phyloP scores from a whole-genome alignment of 2,329 filamentous ascomycete species.

The Colletotrichum sp. region DNA sequence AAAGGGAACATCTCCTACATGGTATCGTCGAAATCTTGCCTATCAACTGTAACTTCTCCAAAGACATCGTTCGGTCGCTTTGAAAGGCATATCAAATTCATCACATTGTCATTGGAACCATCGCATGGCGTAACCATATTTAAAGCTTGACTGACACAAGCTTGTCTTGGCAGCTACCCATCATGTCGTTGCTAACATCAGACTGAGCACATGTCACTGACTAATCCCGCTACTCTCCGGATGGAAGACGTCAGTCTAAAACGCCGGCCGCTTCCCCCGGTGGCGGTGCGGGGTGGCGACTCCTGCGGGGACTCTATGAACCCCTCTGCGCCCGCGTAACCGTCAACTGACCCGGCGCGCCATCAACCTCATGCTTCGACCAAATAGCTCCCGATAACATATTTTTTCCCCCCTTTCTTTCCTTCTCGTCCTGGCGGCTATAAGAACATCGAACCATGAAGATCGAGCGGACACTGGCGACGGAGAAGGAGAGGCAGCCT shows the following conservation, averaged over 20 bases:
- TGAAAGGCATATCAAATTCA: not conserved
- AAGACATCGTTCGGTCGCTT: not conserved
- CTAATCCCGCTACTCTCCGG: not conserved
- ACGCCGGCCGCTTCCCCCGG: not conserved
- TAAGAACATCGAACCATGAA: not conserved
- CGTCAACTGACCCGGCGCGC: not conserved
- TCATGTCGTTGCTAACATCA: not conserved
- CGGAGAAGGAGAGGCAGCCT: not conserved
- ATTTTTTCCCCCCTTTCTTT: not conserved
- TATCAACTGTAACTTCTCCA: not conserved
- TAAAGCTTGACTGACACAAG: not conserved
- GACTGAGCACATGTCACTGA: not conserved
- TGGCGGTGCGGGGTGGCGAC: slow-evolving; percentile 9
- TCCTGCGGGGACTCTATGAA: slow-evolving; percentile 1
- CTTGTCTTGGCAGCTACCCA: not conserved
- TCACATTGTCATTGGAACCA: not conserved
- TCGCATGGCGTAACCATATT: too few species aligned
- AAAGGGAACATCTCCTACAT: too few species aligned
- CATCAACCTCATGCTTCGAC: not conserved
- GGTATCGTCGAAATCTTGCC: not conserved
- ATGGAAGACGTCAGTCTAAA: slow-evolving; percentile 11
- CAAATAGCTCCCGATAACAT: not conserved
- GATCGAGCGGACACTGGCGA: not conserved
- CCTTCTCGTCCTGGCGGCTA: not conserved
- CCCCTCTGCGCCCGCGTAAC: not conserved